Conservation (phyloP, 164 flowering plant species). For the Nymphaea colorata region DNA sequence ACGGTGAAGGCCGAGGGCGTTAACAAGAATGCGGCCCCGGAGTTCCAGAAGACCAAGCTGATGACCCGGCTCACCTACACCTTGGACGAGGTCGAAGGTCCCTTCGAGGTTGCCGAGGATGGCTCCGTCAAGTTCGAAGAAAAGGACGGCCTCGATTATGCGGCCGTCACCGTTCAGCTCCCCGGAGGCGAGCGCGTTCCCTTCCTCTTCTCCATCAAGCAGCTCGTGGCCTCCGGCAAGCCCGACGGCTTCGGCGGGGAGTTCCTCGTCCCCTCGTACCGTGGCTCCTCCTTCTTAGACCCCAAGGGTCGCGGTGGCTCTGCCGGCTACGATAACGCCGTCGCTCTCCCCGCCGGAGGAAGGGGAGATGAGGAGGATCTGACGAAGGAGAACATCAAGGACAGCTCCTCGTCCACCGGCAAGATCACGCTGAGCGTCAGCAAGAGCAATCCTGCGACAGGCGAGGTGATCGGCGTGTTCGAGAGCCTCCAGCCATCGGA, state of each 20-base stretch:
- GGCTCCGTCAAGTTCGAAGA: slow-evolving; percentile 82
- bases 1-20: slow-evolving; percentile 88
- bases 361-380: slow-evolving; percentile 99
- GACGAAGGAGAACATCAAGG: slow-evolving; percentile 71
- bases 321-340: slow-evolving; percentile 84
- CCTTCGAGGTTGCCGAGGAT: slow-evolving; percentile 72
- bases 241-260: slow-evolving; percentile 70
- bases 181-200: slow-evolving; percentile 98
- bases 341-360: slow-evolving; percentile 96
- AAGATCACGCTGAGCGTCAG: slow-evolving; percentile 72
- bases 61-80: slow-evolving; percentile 98
- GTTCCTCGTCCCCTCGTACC: slow-evolving; percentile 83
- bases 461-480: slow-evolving; percentile 87
- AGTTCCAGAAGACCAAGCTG: slow-evolving; percentile 93
- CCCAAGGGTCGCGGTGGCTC: slow-evolving; percentile 99
- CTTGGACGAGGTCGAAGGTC: slow-evolving; percentile 94
- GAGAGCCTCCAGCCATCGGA: slow-evolving; percentile 95
- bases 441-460: slow-evolving; percentile 74
- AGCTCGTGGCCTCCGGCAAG: slow-evolving; percentile 84
- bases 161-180: slow-evolving; percentile 93
- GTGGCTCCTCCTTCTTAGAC: slow-evolving; percentile 94
- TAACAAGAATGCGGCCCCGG: slow-evolving; percentile 74
- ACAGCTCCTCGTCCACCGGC: slow-evolving; percentile 50
- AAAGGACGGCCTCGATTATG: slow-evolving; percentile 93
- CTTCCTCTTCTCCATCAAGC: slow-evolving; percentile 86